A percentile compares a stretch with the other conserved stretches of the same genome.
phyloP scores from a whole-genome alignment of 1,284 basidiomycete species.

The Rhodotorula sp. region DNA sequence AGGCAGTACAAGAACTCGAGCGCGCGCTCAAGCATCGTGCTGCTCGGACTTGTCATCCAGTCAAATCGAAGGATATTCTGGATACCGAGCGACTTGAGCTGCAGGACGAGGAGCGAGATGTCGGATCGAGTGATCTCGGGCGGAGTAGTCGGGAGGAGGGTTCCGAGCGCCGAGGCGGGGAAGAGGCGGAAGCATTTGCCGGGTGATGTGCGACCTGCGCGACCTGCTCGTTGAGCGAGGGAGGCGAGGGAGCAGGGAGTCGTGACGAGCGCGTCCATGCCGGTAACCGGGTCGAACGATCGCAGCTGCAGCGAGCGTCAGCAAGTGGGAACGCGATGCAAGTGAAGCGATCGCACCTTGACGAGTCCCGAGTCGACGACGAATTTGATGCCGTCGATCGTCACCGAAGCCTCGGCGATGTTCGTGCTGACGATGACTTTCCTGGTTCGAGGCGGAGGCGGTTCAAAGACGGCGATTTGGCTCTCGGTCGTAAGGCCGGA shows the following conservation, averaged over 20 bases:
- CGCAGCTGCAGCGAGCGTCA: conserved; percentile 35
- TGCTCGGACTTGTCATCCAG: conserved; percentile 83
- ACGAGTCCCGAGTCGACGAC: conserved; percentile 96
- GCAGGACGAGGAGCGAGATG: conserved; percentile 80
- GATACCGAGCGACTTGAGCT: conserved; percentile 89
- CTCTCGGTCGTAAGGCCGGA: conserved; percentile 82
- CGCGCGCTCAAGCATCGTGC: conserved; percentile 77
- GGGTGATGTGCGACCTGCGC: conserved; percentile 57
- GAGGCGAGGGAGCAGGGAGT: conserved; percentile 49
- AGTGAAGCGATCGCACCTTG: conserved; percentile 60
- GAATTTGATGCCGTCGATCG: conserved; percentile 90
- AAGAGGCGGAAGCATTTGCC: conserved; percentile 95
- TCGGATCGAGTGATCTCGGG: conserved; percentile 89
- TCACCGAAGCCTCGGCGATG: conserved; percentile 95
- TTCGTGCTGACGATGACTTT: conserved; percentile 95
- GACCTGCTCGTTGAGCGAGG: conserved; percentile 49
- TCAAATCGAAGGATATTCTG: conserved; percentile 86
- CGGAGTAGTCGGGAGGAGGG: conserved; percentile 65
- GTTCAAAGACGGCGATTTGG: conserved; percentile 79
- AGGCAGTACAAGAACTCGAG: conserved; percentile 61
- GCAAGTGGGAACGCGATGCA: conserved; percentile 20
- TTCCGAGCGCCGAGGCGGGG: conserved; percentile 61
- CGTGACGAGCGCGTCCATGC: conserved; percentile 47
- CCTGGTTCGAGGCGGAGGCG: conserved; percentile 67
- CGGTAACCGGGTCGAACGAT: conserved; percentile 46